Base-by-base conservation (phyloP, 805 yeast species). In the Candida morakotiae region DNA sequence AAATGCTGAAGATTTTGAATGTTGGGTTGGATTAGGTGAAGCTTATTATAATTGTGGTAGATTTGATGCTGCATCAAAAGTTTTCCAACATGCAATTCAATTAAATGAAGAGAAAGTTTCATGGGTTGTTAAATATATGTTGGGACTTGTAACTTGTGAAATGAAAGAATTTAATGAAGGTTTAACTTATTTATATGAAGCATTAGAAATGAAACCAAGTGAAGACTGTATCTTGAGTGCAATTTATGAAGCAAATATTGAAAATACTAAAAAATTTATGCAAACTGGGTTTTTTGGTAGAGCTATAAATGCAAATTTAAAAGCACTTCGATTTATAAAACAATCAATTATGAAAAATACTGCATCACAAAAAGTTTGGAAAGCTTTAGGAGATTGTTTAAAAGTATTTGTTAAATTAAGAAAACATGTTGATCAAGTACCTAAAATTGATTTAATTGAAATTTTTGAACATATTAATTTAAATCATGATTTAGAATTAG, bases 1-100 rank as follows among this genome's bases (percentile, higher is more conserved):
- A 45, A 66, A 79, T 29, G 65, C 83, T 0, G 45, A 52, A 37
- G 97, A 93, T 58, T 55, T 75, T 1, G 82, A 85, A 45, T 82
- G 95, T 2, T 91, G 98, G 97, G 68, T 84, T 20, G 96, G 96
- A 1, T 65, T 93, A n/a, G 98, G 98, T n/a, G 98, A 93, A 56
- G 91, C 96, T 0, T 93, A 93, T 56, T 67, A 74, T 38, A 75
- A 79, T 18, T 78, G 93, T 56, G 98, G 98, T 2, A 71, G 96
- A 43, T 65, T 82, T 30, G 89, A 86, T 39, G 95, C 98, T 2
- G 87, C 96, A 0, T 68, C 75, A 8, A 88, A 85, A 56, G 97
- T 93, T 1, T 84, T 88, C 49, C 68, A 66, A 21, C 79, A 79
- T 40, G 87, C 89, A 0, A 51, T 77, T 31, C 69, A 69, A 26